Base-by-base conservation (phyloP, 768 basidiomycete species). In the Kwoniella shandongensis region DNA sequence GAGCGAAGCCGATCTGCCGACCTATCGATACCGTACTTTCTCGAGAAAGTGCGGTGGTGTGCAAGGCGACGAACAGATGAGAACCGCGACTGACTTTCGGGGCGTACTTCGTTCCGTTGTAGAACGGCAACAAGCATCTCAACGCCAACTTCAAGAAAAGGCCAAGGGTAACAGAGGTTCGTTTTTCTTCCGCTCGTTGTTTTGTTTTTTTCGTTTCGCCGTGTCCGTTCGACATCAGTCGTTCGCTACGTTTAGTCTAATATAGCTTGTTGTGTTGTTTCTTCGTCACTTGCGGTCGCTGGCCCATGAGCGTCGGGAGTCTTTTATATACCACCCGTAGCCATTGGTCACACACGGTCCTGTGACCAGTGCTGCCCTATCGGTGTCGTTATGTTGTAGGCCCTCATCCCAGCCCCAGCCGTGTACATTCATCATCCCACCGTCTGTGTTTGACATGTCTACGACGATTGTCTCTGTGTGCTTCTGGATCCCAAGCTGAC, bases 101-200 rank as follows among this genome's bases (percentile, higher is more conserved):
- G 42, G 27, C 18, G 47, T 15, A 20, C 27, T 17, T 35, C 29
- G 12, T 38, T 32, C 42, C 41, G 46, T 26, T 50, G 15, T 77
- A 94, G 91, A 86, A 86, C 70, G 88, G 89, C 74, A 88, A 92
- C 76, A 94, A 89, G 78, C 90, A 94, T 79, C 81, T 97, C 76
- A 93, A 91, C 78, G 82, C 86, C 60, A 85, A 89, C 76, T 93
- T 94, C 81, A 93, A 93, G 82, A 91, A 91, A 81, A 90, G 88
- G 81, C 90, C 93, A 82, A 89, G 91, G 82, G 88, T 88, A 76
- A 94, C 90, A 83, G 93, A 96, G 93, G 93, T 96, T 84, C 81
- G 78, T 75, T 39, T 54, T 53, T 27, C 40, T 29, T 45, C 17
- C 18, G 6, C 26, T 36, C 42, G n/a, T 13, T 29, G 23, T 46